These are phyloP conservation scores for Boletus eberwhitei DNA, from an alignment of 768 basidiomycete genomes.

Conservation along the genomic window DNA sequence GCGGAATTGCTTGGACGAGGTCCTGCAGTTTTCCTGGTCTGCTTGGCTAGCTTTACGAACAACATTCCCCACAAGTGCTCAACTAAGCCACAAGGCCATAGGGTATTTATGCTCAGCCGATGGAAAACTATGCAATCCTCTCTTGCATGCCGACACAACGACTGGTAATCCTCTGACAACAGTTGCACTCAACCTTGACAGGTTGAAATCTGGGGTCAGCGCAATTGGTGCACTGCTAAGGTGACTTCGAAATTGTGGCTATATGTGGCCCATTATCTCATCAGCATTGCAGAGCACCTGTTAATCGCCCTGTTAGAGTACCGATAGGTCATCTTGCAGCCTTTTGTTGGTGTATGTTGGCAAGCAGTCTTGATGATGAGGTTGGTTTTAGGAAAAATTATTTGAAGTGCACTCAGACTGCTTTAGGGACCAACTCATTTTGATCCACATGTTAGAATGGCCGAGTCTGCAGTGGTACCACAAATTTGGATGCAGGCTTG, in stretches of 20 bases:
- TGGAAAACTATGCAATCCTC: slow-evolving; percentile 5
- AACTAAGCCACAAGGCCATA: slow-evolving; percentile 9
- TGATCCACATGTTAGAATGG: slow-evolving; percentile 48
- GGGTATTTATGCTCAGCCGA: slow-evolving; percentile 6
- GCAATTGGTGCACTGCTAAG: slow-evolving; percentile 54
- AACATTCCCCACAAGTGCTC: slow-evolving; percentile 49
- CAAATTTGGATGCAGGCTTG: slow-evolving; percentile 54
- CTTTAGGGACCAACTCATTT: slow-evolving; percentile 45
- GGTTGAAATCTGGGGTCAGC: slow-evolving; percentile 50
- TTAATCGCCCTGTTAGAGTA: slow-evolving; percentile 60
- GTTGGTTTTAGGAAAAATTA: slow-evolving; percentile 25
- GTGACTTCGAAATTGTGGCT: slow-evolving; percentile 31
- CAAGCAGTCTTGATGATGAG: slow-evolving; percentile 45
- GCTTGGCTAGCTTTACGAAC: slow-evolving; percentile 57
- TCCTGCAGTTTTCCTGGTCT: slow-evolving; percentile 61
- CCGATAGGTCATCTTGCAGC: slow-evolving; percentile 63
- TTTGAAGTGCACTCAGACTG: slow-evolving; percentile 2
- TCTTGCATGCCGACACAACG: slow-evolving; percentile 14
- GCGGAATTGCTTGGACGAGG: slow-evolving; percentile 73
- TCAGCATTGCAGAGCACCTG: slow-evolving; percentile 41
- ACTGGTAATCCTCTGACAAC: slow-evolving; percentile 45
- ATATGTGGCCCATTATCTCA: background rate
- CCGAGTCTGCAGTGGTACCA: slow-evolving; percentile 49
- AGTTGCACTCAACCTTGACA: slow-evolving; percentile 58
- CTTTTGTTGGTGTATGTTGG: slow-evolving; percentile 50